These are phyloP conservation scores for Elsinoe necatrix DNA, from an alignment of 2,329 filamentous ascomycete genomes.

Conservation along the genomic window DNA sequence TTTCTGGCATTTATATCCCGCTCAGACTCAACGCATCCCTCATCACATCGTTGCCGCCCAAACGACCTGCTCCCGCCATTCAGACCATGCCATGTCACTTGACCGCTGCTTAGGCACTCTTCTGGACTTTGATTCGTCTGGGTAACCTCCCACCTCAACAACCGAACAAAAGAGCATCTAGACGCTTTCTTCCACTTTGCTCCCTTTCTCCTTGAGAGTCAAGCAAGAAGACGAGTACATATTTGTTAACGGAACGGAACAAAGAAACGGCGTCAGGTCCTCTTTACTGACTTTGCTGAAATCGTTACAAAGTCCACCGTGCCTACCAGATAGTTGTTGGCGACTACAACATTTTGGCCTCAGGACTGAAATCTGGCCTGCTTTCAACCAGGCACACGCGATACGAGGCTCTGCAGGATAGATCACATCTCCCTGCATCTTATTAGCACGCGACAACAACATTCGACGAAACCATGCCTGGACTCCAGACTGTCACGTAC, in stretches of 20 bases:
- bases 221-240: not conserved
- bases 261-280: not conserved
- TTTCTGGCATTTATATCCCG: too few species aligned
- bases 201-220: not conserved
- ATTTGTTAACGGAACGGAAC: not conserved
- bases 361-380: not conserved
- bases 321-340: not conserved
- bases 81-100: constrained; percentile 11
- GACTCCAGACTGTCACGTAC: constrained; percentile 73
- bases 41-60: constrained; percentile 14
- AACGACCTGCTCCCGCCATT: not conserved
- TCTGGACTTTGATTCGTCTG: constrained; percentile 8
- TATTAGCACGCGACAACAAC: not conserved
- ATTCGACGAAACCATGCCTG: constrained; percentile 15
- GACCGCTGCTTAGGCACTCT: constrained; percentile 12
- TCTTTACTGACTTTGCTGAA: not conserved
- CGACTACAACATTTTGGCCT: constrained; percentile 10
- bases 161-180: not conserved
- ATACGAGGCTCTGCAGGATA: not conserved
- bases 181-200: not conserved
- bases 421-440: not conserved
- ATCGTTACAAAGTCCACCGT: not conserved
- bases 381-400: not conserved
- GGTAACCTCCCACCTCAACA: not conserved
- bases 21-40: not conserved